Evolutionary conservation across 2,329 filamentous ascomycete species (phyloP).

Genomic region (Pezicula radicicola): DNA sequence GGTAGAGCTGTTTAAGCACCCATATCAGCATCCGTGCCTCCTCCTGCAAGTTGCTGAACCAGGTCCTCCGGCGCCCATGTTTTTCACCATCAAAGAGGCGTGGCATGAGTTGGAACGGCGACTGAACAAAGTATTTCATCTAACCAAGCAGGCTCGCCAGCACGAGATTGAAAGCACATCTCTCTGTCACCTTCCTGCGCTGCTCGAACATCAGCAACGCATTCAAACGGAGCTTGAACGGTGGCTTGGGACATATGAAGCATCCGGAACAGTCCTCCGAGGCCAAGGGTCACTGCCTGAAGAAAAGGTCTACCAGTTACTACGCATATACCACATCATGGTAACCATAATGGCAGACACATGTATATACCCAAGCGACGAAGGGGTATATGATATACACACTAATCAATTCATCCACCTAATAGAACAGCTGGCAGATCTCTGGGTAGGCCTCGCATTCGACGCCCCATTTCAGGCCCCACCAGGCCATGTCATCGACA

Average conservation of each 20-base stretch:
- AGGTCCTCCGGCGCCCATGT: slow-evolving; percentile 12
- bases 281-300: slow-evolving; percentile 1
- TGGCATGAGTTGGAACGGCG: slow-evolving; percentile 15
- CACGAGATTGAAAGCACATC: background rate
- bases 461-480: background rate
- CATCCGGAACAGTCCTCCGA: background rate
- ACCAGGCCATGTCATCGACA: slow-evolving; percentile 13
- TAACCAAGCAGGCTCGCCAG: slow-evolving; percentile 10
- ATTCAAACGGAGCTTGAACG: slow-evolving; percentile 3
- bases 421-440: slow-evolving; percentile 18
- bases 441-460: background rate
- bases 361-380: slow-evolving; percentile 27
- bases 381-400: slow-evolving; percentile 35
- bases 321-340: slow-evolving; percentile 39
- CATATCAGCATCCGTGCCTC: slow-evolving; percentile 9
- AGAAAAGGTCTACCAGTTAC: slow-evolving; percentile 23
- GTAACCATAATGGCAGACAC: slow-evolving; percentile 38
- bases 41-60: slow-evolving; percentile 6
- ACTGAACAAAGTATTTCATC: slow-evolving; percentile 13
- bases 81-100: slow-evolving; percentile 20
- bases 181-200: background rate
- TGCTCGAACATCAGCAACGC: slow-evolving; percentile 3
- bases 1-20: slow-evolving; percentile 25
- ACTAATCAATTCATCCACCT: slow-evolving; percentile 30
- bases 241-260: slow-evolving; percentile 10